Evolutionary conservation across 1,284 basidiomycete genomes (phyloP).

Genomic region (Amylostereum chailletii): DNA sequence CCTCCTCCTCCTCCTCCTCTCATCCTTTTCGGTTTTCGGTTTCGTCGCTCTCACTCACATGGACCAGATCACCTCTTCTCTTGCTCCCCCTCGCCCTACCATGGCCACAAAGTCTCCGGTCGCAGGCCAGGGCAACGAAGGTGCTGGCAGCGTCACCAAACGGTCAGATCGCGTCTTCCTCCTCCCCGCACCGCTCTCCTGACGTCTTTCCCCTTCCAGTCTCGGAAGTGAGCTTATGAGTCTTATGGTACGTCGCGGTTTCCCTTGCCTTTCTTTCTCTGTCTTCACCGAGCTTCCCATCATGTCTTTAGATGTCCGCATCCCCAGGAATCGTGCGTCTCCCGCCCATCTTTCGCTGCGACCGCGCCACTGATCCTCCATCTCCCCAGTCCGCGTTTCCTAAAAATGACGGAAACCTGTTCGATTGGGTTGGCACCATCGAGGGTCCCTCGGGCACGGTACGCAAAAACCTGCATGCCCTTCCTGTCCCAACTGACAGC

Average conservation of each 20-base stretch:
- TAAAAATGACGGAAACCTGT: conserved; percentile 72
- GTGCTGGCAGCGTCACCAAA: conserved; percentile 72
- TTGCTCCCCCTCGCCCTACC: conserved; percentile 46
- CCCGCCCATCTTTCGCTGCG: not conserved
- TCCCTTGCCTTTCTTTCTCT: not conserved
- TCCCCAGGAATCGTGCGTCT: conserved; percentile 70
- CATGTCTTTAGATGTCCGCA: conserved; percentile 59
- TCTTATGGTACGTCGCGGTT: conserved; percentile 53
- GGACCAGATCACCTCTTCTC: conserved; percentile 66
- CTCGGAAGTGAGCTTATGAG: conserved; percentile 78
- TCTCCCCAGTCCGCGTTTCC: conserved; percentile 69
- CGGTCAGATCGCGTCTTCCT: conserved; percentile 33
- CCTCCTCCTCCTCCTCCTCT: not conserved
- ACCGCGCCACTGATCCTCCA: conserved; percentile 1
- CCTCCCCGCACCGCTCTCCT: not conserved
- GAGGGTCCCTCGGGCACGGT: conserved; percentile 72
- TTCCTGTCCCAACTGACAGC: conserved; percentile 3
- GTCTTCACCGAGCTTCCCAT: not conserved
- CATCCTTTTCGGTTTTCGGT: not conserved
- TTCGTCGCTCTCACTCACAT: conserved; percentile 23
- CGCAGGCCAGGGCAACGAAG: conserved; percentile 41
- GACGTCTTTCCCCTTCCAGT: conserved; percentile 24
- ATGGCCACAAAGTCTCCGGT: conserved; percentile 38
- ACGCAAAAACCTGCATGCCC: conserved; percentile 17
- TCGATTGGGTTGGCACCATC: conserved; percentile 80